phyloP scores from a whole-genome alignment of 148 eudicot genomes.

The Chenopodium album region DNA sequence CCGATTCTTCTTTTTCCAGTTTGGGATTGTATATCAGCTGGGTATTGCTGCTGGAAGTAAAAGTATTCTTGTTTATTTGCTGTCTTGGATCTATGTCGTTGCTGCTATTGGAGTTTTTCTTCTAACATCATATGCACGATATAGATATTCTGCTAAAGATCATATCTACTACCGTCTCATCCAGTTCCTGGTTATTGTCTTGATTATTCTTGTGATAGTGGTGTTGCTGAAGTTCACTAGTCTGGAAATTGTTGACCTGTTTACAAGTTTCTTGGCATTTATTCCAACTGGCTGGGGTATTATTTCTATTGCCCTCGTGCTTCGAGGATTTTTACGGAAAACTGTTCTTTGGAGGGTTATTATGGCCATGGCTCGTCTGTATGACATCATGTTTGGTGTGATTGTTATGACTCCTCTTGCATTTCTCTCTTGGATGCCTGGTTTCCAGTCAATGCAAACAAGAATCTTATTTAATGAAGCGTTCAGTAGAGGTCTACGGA shows the following conservation, averaged over 20 bases:
- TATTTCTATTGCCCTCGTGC: constrained; percentile 71
- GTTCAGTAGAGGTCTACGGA: constrained; percentile 82
- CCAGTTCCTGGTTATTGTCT: constrained; percentile 68
- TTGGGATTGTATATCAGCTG: constrained; percentile 81
- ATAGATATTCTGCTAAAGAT: constrained; percentile 69
- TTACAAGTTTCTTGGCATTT: constrained; percentile 79
- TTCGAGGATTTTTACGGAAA: constrained; percentile 54
- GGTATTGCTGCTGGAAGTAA: constrained; percentile 68
- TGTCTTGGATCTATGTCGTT: constrained; percentile 82
- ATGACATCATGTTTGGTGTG: constrained; percentile 80
- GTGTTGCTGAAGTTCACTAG: constrained; percentile 61
- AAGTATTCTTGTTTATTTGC: constrained; percentile 70
- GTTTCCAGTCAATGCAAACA: constrained; percentile 96
- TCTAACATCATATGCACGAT: constrained; percentile 56
- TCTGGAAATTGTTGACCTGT: constrained; percentile 57
- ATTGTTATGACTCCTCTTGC: constrained; percentile 85
- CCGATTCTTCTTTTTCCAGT: constrained; percentile 95
- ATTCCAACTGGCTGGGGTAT: constrained; percentile 95
- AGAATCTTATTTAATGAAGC: constrained; percentile 93
- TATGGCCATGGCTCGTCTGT: constrained; percentile 71
- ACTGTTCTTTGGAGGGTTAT: constrained; percentile 63
- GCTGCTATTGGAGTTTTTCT: constrained; percentile 54
- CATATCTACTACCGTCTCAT: constrained; percentile 88
- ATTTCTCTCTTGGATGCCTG: constrained; percentile 84
- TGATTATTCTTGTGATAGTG: constrained; percentile 51